A percentile compares a stretch with the other conserved stretches of the same genome.
phyloP scores from a whole-genome alignment of 208 protist species.

The Borovskyia barvae region DNA sequence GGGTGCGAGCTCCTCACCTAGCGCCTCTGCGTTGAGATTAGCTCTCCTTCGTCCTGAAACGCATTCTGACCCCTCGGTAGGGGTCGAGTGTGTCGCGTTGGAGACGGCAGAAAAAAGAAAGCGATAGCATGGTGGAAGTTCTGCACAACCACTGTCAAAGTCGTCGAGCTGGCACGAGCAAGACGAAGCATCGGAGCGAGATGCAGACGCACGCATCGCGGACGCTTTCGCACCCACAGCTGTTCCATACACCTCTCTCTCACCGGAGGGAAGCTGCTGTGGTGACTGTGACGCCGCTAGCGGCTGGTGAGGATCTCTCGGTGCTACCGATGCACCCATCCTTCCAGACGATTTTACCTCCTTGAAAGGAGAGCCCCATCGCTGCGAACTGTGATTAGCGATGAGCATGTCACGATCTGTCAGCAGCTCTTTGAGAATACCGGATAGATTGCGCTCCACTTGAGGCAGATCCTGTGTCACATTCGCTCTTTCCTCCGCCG shows the following conservation, averaged over 20 bases:
- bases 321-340: too few species aligned
- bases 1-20: slow-evolving; percentile 16
- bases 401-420: slow-evolving; percentile 26
- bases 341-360: slow-evolving; percentile 1
- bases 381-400: slow-evolving; percentile 5
- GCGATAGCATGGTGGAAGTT: slow-evolving; percentile 57
- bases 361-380: not conserved
- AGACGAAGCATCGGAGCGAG: not conserved
- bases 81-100: not conserved
- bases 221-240: too few species aligned
- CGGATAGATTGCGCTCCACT: slow-evolving; percentile 33
- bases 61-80: not conserved
- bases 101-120: slow-evolving; percentile 38
- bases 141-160: not conserved
- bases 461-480: slow-evolving; percentile 26
- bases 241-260: too few species aligned
- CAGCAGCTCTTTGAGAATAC: slow-evolving; percentile 42
- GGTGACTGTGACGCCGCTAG: too few species aligned
- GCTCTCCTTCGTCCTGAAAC: not conserved
- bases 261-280: too few species aligned
- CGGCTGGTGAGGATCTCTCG: too few species aligned
- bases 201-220: not conserved
- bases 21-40: not conserved
- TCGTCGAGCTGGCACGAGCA: slow-evolving; percentile 13
- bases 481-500: slow-evolving; percentile 11